These are phyloP conservation scores for Lizonia empirigonia DNA, from an alignment of 2,329 filamentous ascomycete species.

Conservation along the genomic window DNA sequence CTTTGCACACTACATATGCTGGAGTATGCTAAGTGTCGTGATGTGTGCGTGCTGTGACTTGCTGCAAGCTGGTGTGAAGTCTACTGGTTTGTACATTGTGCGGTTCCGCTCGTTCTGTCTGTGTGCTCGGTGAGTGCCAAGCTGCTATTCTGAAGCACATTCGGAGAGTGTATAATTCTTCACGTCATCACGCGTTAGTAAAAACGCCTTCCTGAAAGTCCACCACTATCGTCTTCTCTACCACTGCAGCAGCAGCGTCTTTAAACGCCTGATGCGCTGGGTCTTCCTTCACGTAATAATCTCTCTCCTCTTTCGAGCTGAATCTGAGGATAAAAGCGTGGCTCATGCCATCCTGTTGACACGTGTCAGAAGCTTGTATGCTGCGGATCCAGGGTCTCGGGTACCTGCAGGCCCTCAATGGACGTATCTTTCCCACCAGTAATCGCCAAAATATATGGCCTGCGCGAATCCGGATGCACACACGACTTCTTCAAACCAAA, in stretches of 20 bases:
- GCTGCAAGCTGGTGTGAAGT: not conserved
- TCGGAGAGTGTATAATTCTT: not conserved
- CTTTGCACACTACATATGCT: not conserved
- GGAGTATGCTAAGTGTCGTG: no score
- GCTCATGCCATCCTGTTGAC: slow-evolving; percentile 52
- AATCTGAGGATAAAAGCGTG: slow-evolving; percentile 54
- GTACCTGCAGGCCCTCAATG: slow-evolving; percentile 42
- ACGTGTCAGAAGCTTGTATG: slow-evolving; percentile 52
- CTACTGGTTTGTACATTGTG: no score
- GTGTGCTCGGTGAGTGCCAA: not conserved
- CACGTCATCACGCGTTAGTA: slow-evolving; percentile 10
- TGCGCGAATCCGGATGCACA: slow-evolving; percentile 32
- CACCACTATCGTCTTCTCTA: slow-evolving; percentile 51
- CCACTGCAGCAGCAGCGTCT: slow-evolving; percentile 33
- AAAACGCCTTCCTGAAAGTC: slow-evolving; percentile 48
- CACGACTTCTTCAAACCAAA: slow-evolving; percentile 39
- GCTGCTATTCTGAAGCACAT: no score
- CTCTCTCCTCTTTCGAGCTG: slow-evolving; percentile 47
- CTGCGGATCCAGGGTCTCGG: slow-evolving; percentile 4
- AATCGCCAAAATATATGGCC: slow-evolving; percentile 39
- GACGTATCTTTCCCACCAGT: slow-evolving; percentile 43
- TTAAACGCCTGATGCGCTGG: slow-evolving; percentile 50
- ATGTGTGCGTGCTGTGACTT: not conserved
- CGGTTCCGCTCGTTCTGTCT: no score
- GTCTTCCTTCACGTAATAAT: slow-evolving; percentile 53